These are phyloP conservation scores for Tilletia indica DNA, from an alignment of 1,284 basidiomycete genomes.

Conservation along the genomic window DNA sequence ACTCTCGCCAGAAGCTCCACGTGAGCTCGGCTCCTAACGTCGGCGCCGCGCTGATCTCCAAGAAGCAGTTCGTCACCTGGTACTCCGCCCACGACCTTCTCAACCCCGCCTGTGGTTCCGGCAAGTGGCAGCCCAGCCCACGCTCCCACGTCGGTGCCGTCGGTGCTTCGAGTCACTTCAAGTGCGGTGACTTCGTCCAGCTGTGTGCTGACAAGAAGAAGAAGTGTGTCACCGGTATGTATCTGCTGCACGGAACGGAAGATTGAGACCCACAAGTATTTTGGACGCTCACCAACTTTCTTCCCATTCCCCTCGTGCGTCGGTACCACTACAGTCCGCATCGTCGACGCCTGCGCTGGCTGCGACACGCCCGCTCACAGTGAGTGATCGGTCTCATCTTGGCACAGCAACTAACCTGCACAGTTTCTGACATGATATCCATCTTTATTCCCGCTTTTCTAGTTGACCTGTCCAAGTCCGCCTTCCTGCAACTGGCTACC, in stretches of 20 bases:
- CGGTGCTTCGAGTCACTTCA: constrained; percentile 35
- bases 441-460: neutral
- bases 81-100: constrained; percentile 47
- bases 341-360: constrained; percentile 52
- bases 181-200: constrained; percentile 50
- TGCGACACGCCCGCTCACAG: constrained; percentile 34
- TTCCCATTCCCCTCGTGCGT: neutral
- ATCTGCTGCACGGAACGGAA: too few relatives aligned
- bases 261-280: too few relatives aligned
- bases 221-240: constrained; percentile 20
- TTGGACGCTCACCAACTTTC: too few relatives aligned
- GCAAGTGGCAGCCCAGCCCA: constrained; percentile 40
- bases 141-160: constrained; percentile 49
- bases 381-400: neutral
- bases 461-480: constrained; percentile 49
- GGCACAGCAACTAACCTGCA: too few relatives aligned
- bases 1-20: constrained; percentile 3
- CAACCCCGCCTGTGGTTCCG: constrained; percentile 48
- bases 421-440: neutral
- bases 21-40: neutral
- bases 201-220: neutral
- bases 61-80: constrained; percentile 45
- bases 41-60: constrained; percentile 25
- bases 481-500: constrained; percentile 46
- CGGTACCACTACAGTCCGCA: constrained; percentile 29